Conservation (phyloP, 2,329 filamentous ascomycete species). For the Cytospora leucostoma region DNA sequence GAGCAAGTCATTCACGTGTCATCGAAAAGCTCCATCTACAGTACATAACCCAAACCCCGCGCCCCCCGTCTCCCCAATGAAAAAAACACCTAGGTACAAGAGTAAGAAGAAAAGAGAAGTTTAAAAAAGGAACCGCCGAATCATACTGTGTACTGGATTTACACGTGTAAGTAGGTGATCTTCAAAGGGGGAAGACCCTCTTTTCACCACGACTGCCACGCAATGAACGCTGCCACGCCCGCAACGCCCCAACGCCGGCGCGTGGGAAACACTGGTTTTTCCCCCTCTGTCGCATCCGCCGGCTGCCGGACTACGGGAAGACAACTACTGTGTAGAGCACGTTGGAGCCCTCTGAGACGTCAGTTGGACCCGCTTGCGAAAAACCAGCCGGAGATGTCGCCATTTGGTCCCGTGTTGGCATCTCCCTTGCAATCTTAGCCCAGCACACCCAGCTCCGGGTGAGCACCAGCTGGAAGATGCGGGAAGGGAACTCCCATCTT, state of each 20-base stretch:
- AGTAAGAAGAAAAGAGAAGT: too few species aligned
- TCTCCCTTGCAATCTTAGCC: not conserved
- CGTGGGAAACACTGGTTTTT: too few species aligned
- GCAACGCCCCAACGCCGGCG: too few species aligned
- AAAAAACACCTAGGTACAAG: not conserved
- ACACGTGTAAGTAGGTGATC: too few species aligned
- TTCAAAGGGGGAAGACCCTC: too few species aligned
- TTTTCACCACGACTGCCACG: too few species aligned
- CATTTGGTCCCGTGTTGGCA: not conserved
- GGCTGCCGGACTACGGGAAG: not conserved
- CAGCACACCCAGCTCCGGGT: not conserved
- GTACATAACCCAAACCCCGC: too few species aligned
- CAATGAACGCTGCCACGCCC: too few species aligned
- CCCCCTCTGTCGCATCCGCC: too few species aligned
- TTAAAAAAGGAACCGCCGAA: too few species aligned
- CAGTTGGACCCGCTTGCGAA: not conserved
- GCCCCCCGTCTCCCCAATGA: too few species aligned
- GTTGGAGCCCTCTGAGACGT: not conserved
- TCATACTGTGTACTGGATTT: too few species aligned
- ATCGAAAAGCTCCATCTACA: not conserved
- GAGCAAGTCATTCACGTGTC: not conserved
- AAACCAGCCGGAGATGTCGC: constrained; percentile 12
- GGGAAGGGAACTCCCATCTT: not conserved
- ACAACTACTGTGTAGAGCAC: constrained; percentile 6
- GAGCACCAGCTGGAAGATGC: not conserved